Base-by-base conservation (phyloP, 1,139 yeast species). In the Lodderomyces margitis region DNA sequence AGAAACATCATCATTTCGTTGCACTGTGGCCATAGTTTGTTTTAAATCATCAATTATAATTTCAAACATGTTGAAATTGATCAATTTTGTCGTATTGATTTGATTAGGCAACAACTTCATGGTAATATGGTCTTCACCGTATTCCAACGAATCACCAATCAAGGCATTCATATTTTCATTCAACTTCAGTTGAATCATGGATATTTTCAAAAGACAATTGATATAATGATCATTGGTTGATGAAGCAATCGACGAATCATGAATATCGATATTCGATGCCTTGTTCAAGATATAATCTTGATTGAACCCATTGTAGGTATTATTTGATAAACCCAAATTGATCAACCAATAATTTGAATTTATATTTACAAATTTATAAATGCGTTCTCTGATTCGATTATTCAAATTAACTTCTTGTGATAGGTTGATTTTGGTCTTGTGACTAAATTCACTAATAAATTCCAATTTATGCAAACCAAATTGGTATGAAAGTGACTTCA, bases 341-440 rank as follows among this genome's bases (percentile, higher is more conserved):
- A 68, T 67, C 39, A 70, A 57, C 77, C 76, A 72, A 54, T 68
- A 69, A 52, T 68, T 70, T 10, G 75, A 66, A 50, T 70, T 68
- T 41, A 72, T 66, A 46, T 68, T 66, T 33, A 70, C 62, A 51
- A 68, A 70, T 48, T 72, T 71, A 54, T 71, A 72, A 40, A 72
- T 68, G 45, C 77, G 55, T 49, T 70, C 75, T 42, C 77, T 58
- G 36, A 70, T 66, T 17, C 58, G 48, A 46, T 68, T 62, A 48
- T 69, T 66, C 36, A 66, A 54, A 36, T 62, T 61, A 4, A 63
- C 55, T 43, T 66, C 68, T 37, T 53, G 54, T 10, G 73, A 58
- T 19, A 71, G 52, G 42, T 61, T 57, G 41, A 71, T 56, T 42
- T 63, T 60, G 2, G 76, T 71, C 42, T 68, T 70, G 51, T 68